Base-by-base conservation (phyloP, 139 green algal genomes). In the Edaphochlamys debaryana region DNA sequence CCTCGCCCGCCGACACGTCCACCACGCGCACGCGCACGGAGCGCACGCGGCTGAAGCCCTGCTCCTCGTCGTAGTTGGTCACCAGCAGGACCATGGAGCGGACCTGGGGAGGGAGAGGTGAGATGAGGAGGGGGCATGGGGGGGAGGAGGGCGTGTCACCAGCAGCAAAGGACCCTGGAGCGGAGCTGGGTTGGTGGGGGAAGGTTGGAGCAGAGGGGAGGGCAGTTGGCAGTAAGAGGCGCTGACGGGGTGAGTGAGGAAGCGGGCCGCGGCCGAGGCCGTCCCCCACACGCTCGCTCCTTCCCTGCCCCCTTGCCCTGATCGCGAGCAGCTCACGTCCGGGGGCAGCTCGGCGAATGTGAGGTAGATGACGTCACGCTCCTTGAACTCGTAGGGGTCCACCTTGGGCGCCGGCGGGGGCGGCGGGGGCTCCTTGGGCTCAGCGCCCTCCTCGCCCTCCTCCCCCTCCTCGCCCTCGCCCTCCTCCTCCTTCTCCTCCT, bases 371-470 rank as follows among this genome's bases (percentile, higher is more conserved):
- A 84, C 73, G 27, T 91, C 71, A 3, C 74, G 66, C 67, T 82
- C 71, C 73, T 87, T 87, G 67, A 91, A 91, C 73, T 85, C 87
- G 58, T 91, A 91, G 20, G 87, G 87, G 73, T 91, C 87, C 72
- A 88, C 82, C 13, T 85, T 85, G 19, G 87, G 87, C 25, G 82
- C 45, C 4, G 77, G 79, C 4, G 87, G 82, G 9, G 87, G 87
- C 29, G 87, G 69, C 20, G 86, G 80, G 27, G 69, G 64, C 68
- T 87, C 80, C 80, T 86, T 80, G 58, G 84, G 68, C 67, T 45
- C 74, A 0, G 25, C 56, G 32, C 45, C 32, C 78, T 79, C 78
- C 38, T 69, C 84, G 37, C 66, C 85, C 72, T 86, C 87, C 56
- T 82, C 87, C 7, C 86, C 86, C 52, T 87, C 86, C 48, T 75